These are phyloP conservation scores for Trichoderma breve DNA, from an alignment of 2,329 filamentous ascomycete species.

Conservation along the genomic window DNA sequence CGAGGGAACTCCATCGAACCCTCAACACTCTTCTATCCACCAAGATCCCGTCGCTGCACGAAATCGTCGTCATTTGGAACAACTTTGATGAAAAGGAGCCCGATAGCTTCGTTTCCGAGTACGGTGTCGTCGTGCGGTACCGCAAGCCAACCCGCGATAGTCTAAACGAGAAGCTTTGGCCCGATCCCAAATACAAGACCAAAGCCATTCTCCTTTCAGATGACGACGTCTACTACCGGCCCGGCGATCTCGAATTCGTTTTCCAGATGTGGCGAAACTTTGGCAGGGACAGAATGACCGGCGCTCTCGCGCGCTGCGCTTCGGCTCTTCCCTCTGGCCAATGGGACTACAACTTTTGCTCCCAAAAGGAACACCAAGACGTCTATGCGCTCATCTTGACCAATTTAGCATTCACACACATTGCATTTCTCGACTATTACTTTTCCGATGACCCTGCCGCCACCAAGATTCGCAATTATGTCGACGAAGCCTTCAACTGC, in stretches of 20 bases:
- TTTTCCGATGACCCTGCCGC: constrained; percentile 33
- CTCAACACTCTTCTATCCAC: constrained; percentile 30
- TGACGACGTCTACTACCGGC: constrained; percentile 41
- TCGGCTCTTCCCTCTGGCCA: constrained; percentile 27
- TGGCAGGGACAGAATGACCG: constrained; percentile 35
- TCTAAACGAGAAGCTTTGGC: constrained; percentile 39
- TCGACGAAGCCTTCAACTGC: constrained; percentile 41
- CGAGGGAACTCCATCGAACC: constrained; percentile 35
- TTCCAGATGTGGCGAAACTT: constrained; percentile 42
- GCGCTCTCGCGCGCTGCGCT: constrained; percentile 38
- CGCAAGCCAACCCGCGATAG: constrained; percentile 34
- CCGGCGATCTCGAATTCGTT: constrained; percentile 40
- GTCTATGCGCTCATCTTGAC: constrained; percentile 39
- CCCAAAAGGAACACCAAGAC: constrained; percentile 27
- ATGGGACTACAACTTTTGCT: constrained; percentile 37
- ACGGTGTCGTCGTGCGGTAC: constrained; percentile 36
- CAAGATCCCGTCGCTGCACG: constrained; percentile 37
- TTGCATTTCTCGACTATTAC: constrained; percentile 40
- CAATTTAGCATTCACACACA: constrained; percentile 39
- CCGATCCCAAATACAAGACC: constrained; percentile 37
- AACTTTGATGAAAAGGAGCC: constrained; percentile 34
- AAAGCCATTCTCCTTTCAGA: constrained; percentile 41
- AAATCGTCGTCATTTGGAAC: constrained; percentile 42
- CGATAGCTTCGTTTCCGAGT: constrained; percentile 29
- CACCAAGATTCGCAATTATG: constrained; percentile 36